These are phyloP conservation scores for Sporothrix mexicana DNA, from an alignment of 2,329 filamentous ascomycete genomes.

Conservation along the genomic window DNA sequence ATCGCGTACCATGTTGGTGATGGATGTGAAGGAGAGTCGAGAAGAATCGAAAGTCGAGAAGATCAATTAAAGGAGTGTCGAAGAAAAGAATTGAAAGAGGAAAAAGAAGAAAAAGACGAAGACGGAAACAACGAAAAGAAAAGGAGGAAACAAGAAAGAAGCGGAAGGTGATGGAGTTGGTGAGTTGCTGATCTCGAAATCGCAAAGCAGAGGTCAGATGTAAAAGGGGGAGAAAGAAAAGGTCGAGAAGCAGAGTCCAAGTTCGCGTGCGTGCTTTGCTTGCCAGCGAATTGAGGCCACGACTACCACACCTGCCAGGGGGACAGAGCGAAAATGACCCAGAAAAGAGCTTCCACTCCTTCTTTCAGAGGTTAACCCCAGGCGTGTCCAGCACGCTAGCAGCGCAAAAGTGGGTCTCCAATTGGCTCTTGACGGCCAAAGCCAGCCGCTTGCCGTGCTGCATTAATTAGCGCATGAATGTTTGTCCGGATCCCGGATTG, in stretches of 20 bases:
- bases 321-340: conserved; percentile 1
- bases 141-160: not conserved
- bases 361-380: no score
- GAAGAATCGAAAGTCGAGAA: not conserved
- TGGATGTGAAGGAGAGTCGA: not conserved
- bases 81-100: conserved; percentile 5
- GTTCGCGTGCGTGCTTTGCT: conserved; percentile 14
- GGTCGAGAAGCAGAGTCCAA: not conserved
- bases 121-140: not conserved
- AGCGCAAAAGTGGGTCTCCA: not conserved
- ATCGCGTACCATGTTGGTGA: conserved; percentile 19
- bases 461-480: conserved; percentile 15
- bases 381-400: conserved; percentile 14
- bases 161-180: not conserved
- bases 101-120: not conserved
- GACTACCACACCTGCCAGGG: conserved; percentile 29
- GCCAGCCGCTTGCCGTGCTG: not conserved
- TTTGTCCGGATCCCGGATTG: conserved; percentile 24
- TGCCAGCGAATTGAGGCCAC: conserved; percentile 30
- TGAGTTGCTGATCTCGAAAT: conserved; percentile 25
- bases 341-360: conserved; percentile 15
- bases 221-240: conserved; percentile 18
- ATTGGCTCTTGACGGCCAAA: not conserved
- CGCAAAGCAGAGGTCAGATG: not conserved
- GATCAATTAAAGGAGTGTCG: conserved; percentile 16